Evolutionary conservation across 2,329 filamentous ascomycete genomes (phyloP).

Genomic region (Penicillium sp.): DNA sequence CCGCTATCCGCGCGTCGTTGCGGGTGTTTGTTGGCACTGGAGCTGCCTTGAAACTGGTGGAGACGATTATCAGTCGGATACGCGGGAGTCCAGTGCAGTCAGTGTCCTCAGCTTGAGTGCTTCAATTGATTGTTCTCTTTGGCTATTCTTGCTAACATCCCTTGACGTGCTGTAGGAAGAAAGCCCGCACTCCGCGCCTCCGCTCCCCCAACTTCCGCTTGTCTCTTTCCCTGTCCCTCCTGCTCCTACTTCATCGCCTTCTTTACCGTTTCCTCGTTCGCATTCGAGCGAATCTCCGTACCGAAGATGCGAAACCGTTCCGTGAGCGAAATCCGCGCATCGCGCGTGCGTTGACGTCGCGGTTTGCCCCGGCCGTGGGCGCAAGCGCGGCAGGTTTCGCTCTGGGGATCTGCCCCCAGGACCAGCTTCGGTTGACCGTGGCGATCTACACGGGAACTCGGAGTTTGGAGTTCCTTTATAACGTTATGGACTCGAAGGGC

Average conservation of each 20-base stretch:
- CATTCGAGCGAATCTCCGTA: conserved; percentile 75
- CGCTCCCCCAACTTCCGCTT: conserved; percentile 71
- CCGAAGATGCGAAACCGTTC: conserved; percentile 78
- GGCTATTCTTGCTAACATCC: background rate
- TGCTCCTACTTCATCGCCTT: conserved; percentile 84
- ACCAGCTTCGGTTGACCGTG: conserved; percentile 73
- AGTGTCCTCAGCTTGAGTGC: background rate
- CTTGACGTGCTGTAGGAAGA: conserved; percentile 30
- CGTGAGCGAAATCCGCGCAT: conserved; percentile 78
- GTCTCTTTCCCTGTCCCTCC: conserved; percentile 78
- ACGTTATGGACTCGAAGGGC: conserved; percentile 74
- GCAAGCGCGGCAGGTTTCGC: conserved; percentile 84
- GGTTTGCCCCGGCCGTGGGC: conserved; percentile 84
- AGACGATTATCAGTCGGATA: conserved; percentile 46
- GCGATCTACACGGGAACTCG: conserved; percentile 81
- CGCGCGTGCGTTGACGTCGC: conserved; percentile 73
- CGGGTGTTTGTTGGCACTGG: conserved; percentile 69
- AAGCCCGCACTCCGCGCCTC: conserved; percentile 44
- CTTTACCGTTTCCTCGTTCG: conserved; percentile 87
- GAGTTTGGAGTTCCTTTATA: conserved; percentile 84
- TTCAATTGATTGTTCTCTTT: background rate
- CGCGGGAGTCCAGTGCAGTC: conserved; percentile 28
- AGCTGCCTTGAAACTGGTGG: conserved; percentile 65
- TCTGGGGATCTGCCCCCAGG: conserved; percentile 72
- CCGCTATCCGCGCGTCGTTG: conserved; percentile 69